phyloP scores from a whole-genome alignment of 257 asterid genomes.

The Schizonepeta tenuifolia region DNA sequence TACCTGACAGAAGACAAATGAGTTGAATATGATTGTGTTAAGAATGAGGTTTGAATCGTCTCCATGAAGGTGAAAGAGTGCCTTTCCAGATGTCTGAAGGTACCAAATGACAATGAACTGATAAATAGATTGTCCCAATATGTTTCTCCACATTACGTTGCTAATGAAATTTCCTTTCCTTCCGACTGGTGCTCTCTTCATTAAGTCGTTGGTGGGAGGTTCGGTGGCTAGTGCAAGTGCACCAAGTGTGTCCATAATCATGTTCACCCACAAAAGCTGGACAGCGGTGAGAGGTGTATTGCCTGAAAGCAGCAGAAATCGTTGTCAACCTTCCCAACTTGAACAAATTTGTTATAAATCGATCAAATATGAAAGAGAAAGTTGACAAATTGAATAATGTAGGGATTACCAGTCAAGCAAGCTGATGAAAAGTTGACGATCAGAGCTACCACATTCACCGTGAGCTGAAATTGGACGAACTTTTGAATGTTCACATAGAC shows the following conservation, averaged over 20 bases:
- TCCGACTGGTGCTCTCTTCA: constrained; percentile 86
- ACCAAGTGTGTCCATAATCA: constrained; percentile 98
- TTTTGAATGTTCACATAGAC: constrained; percentile 92
- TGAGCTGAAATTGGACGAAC: constrained; percentile 94
- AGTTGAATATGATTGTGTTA: constrained; percentile 87
- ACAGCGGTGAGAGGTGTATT: constrained; percentile 93
- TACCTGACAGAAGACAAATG: constrained; percentile 96
- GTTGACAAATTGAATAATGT: neutral
- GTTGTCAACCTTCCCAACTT: neutral
- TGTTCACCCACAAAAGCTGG: constrained; percentile 97
- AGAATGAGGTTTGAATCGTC: constrained; percentile 68
- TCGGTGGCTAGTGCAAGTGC: constrained; percentile 99
- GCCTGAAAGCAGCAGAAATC: constrained; percentile 50
- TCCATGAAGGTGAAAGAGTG: constrained; percentile 64
- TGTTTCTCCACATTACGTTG: constrained; percentile 96
- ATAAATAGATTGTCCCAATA: constrained; percentile 84
- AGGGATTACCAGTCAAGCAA: constrained; percentile 77
- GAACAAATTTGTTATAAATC: neutral
- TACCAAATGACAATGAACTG: constrained; percentile 88
- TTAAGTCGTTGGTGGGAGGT: constrained; percentile 83
- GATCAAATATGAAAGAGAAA: constrained; percentile 3
- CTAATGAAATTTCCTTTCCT: constrained; percentile 91
- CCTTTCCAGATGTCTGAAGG: constrained; percentile 81
- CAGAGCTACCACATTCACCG: constrained; percentile 93
- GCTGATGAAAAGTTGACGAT: constrained; percentile 96